Percentiles rank a stretch among this genome's conserved stretches.
Conservation (phyloP, 169 alveolate species). For the Plasmodium fragile region DNA sequence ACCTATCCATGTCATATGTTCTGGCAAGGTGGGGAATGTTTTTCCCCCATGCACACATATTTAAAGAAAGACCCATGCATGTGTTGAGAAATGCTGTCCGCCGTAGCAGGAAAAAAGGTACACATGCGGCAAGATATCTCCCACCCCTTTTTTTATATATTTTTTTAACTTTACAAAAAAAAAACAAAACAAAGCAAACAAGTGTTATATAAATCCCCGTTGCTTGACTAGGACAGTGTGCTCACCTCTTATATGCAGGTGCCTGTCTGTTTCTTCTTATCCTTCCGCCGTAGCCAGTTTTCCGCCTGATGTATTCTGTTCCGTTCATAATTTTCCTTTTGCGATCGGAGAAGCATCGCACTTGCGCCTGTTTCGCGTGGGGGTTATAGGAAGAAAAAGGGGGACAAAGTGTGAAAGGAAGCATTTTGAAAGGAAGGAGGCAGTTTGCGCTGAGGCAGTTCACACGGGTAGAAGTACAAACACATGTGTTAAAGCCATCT, state of each 20-base stretch:
- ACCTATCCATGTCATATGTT: background rate
- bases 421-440: too few species aligned
- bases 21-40: background rate
- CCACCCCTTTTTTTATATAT: background rate
- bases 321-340: conserved; percentile 86
- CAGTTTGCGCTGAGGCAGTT: background rate
- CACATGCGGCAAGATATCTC: background rate
- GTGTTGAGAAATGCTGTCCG: background rate
- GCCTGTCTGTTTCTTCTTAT: conserved; percentile 84
- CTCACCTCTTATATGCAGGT: conserved; percentile 82
- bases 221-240: background rate
- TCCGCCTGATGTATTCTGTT: conserved; percentile 83
- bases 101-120: background rate
- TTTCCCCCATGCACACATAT: background rate
- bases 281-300: conserved; percentile 88
- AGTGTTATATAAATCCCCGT: background rate
- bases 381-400: background rate
- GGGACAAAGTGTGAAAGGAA: background rate
- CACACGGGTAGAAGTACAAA: background rate
- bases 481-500: background rate
- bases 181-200: background rate
- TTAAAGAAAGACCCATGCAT: background rate
- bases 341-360: conserved; percentile 81
- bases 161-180: conserved; percentile 4
- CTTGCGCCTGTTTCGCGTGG: conserved; percentile 26